Evolutionary conservation across 2,329 filamentous ascomycete species (phyloP).

Genomic region (Stagonosporopsis vannaccii): DNA sequence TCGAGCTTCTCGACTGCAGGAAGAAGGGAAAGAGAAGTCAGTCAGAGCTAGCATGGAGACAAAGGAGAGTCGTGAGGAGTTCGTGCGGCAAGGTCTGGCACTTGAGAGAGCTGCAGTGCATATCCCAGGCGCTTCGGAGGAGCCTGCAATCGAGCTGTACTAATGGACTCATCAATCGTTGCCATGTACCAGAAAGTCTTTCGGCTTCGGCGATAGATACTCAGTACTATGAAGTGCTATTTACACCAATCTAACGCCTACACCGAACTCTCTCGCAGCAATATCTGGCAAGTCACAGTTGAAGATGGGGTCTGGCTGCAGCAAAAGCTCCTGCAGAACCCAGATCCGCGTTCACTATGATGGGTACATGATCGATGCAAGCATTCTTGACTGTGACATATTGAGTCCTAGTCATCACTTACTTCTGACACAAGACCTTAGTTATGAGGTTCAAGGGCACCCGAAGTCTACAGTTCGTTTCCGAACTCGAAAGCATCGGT

Average conservation of each 20-base stretch:
- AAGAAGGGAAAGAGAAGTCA: slow-evolving; percentile 3
- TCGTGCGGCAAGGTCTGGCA: slow-evolving; percentile 25
- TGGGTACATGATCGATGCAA: neutral
- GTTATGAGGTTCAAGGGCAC: too few species aligned
- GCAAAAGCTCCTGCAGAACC: neutral
- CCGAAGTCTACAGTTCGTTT: neutral
- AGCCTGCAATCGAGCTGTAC: slow-evolving; percentile 7
- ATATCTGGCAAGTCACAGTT: neutral
- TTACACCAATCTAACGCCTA: neutral
- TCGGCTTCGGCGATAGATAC: neutral
- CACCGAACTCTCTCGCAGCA: neutral
- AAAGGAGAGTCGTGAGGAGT: slow-evolving; percentile 24
- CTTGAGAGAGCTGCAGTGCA: slow-evolving; percentile 31
- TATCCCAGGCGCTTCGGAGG: slow-evolving; percentile 7
- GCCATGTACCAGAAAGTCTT: too few species aligned
- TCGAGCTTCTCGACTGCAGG: neutral
- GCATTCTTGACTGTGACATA: neutral
- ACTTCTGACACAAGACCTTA: too few species aligned
- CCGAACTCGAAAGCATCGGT: neutral
- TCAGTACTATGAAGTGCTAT: neutral
- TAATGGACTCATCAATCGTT: too few species aligned
- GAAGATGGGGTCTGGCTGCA: neutral
- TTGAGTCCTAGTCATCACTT: too few species aligned
- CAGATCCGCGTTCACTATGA: neutral
- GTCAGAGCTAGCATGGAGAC: slow-evolving; percentile 26